Percentiles rank a stretch among this genome's conserved stretches.
Evolutionary conservation across 2,329 filamentous ascomycete species (phyloP).

Genomic region (Venturia aucupariae): DNA sequence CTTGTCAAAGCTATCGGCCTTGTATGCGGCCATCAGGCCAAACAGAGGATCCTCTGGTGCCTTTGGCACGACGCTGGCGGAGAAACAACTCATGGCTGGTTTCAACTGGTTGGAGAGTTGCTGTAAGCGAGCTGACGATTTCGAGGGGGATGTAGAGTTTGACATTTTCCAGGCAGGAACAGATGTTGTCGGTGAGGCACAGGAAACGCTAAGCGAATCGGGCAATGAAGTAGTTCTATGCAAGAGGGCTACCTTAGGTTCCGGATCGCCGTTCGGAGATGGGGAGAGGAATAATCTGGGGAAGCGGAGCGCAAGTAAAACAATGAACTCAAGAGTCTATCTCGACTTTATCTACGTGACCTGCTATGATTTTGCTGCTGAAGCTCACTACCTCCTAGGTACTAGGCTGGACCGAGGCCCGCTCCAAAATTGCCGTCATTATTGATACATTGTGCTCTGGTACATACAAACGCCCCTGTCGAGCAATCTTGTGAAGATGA

Average conservation of each 20-base stretch:
- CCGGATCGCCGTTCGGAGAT: background rate
- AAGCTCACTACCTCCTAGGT: too few relatives aligned
- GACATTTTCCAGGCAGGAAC: background rate
- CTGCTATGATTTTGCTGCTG: background rate
- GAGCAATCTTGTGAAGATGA: background rate
- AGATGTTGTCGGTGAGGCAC: background rate
- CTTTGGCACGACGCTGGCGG: slow-evolving; percentile 68
- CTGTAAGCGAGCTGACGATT: slow-evolving; percentile 9
- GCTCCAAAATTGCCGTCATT: background rate
- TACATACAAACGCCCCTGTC: background rate
- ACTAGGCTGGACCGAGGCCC: background rate
- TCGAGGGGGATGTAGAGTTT: background rate
- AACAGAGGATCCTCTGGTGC: slow-evolving; percentile 95
- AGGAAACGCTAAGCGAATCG: background rate
- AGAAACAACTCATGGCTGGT: slow-evolving; percentile 54
- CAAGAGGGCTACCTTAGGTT: background rate
- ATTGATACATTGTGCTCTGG: background rate
- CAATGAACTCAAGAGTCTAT: background rate
- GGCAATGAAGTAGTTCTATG: background rate
- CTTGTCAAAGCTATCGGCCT: slow-evolving; percentile 61
- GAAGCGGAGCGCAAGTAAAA: background rate
- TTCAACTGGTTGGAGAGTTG: slow-evolving; percentile 13
- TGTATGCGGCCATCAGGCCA: slow-evolving; percentile 80
- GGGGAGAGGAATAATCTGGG: background rate
- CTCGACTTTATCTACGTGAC: background rate